Conservation (phyloP, 2,329 filamentous ascomycete species). For the Remersonia thermophila region DNA sequence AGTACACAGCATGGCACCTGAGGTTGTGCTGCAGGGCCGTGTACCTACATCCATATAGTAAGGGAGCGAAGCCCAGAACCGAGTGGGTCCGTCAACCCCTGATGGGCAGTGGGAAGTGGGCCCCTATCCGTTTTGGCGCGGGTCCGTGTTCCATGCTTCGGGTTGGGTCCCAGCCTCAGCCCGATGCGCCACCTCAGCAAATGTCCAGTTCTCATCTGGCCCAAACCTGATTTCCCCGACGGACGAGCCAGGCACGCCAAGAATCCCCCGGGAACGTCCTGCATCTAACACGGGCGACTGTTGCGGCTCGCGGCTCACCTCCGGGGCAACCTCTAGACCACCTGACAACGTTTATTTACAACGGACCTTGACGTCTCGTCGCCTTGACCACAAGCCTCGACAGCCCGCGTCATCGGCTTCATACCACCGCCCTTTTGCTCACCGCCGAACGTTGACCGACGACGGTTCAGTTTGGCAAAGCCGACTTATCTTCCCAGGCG, state of each 20-base stretch:
- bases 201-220: slow-evolving; percentile 5
- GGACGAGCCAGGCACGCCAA: slow-evolving; percentile 7
- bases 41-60: too few relatives aligned
- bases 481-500: neutral
- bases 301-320: slow-evolving; percentile 9
- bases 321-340: neutral
- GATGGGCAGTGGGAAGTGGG: too few relatives aligned
- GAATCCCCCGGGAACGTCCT: slow-evolving; percentile 6
- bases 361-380: neutral
- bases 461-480: neutral
- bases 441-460: too few relatives aligned
- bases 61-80: too few relatives aligned
- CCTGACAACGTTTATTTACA: neutral
- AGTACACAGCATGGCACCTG: too few relatives aligned
- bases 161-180: too few relatives aligned
- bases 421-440: neutral
- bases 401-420: too few relatives aligned
- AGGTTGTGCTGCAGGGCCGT: too few relatives aligned
- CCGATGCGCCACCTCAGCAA: slow-evolving; percentile 5
- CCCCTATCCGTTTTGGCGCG: slow-evolving; percentile 10
- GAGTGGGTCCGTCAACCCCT: neutral
- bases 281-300: slow-evolving; percentile 9
- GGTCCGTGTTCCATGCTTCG: too few relatives aligned
- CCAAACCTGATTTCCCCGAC: slow-evolving; percentile 1
- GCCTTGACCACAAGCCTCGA: neutral